A percentile compares a stretch with the other conserved stretches of the same genome.
phyloP scores from a whole-genome alignment of 2,329 filamentous ascomycete species.

The Pestalotiopsis fici region DNA sequence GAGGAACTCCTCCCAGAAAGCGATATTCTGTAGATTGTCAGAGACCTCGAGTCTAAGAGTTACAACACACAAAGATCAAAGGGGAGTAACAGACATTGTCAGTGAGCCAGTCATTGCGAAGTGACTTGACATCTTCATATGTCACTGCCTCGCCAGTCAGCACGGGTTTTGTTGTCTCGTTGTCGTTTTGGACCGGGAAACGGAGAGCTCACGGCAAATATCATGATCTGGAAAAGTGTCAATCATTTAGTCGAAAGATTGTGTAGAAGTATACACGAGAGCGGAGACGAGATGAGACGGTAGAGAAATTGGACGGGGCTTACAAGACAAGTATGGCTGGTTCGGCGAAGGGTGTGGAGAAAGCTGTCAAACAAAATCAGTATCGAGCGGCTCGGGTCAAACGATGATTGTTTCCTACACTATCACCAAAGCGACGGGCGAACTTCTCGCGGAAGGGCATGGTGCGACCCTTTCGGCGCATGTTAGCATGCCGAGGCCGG shows the following conservation, averaged over 20 bases:
- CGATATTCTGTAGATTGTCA: slow-evolving; percentile 67
- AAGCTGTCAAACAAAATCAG: slow-evolving; percentile 23
- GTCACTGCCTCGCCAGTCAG: slow-evolving; percentile 62
- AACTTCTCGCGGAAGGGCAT: slow-evolving; percentile 33
- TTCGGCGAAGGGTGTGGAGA: slow-evolving; percentile 36
- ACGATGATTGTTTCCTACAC: slow-evolving; percentile 25
- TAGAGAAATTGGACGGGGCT: slow-evolving; percentile 23
- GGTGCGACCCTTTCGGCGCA: not conserved
- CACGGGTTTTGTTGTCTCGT: not conserved
- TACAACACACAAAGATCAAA: not conserved
- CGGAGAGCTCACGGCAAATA: slow-evolving; percentile 31
- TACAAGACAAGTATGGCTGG: slow-evolving; percentile 46
- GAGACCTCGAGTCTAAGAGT: not conserved
- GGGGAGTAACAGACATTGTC: slow-evolving; percentile 72
- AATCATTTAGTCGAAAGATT: slow-evolving; percentile 4
- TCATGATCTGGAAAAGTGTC: slow-evolving; percentile 31
- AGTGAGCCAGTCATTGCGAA: slow-evolving; percentile 93
- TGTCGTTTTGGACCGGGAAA: not conserved
- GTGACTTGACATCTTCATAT: slow-evolving; percentile 82
- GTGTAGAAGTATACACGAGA: not conserved
- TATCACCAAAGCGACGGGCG: slow-evolving; percentile 30
- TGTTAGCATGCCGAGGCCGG: slow-evolving; percentile 2
- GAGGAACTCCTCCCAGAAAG: slow-evolving; percentile 97
- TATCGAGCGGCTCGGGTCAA: slow-evolving; percentile 2
- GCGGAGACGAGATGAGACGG: not conserved